A percentile compares a stretch with the other conserved stretches of the same genome.
Conservation (phyloP, 1,284 basidiomycete genomes). For the Phellinidium pouzarii region DNA sequence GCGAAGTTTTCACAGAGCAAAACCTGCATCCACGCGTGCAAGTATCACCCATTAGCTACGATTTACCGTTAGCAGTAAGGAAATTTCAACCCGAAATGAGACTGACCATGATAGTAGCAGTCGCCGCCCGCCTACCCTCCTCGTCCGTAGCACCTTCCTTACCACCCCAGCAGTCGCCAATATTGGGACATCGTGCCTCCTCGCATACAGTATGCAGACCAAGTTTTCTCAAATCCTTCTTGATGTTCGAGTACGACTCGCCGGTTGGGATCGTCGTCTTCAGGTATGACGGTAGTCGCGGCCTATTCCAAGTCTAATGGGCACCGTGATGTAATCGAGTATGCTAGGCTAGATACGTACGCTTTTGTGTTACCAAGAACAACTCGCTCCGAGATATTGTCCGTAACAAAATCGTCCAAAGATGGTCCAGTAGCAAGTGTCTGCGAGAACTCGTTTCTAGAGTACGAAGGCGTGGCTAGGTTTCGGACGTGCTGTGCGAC, state of each 20-base stretch:
- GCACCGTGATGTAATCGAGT: neutral
- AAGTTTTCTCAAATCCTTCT: slow-evolving; percentile 90
- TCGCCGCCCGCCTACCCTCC: slow-evolving; percentile 79
- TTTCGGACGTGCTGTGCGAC: slow-evolving; percentile 30
- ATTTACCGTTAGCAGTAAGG: slow-evolving; percentile 1
- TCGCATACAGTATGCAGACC: slow-evolving; percentile 96
- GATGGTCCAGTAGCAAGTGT: slow-evolving; percentile 67
- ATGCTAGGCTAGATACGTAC: slow-evolving; percentile 37
- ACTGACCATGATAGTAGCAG: slow-evolving; percentile 97
- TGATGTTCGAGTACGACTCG: slow-evolving; percentile 85
- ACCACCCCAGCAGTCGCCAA: slow-evolving; percentile 99
- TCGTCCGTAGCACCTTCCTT: slow-evolving; percentile 65
- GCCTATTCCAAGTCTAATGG: slow-evolving; percentile 39
- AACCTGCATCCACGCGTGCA: slow-evolving; percentile 98
- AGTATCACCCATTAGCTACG: slow-evolving; percentile 98
- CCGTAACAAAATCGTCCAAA: slow-evolving; percentile 82
- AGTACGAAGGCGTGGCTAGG: slow-evolving; percentile 40
- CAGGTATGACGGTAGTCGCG: slow-evolving; percentile 84
- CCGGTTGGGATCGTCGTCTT: slow-evolving; percentile 94
- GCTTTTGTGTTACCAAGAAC: slow-evolving; percentile 74
- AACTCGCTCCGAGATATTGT: slow-evolving; percentile 54
- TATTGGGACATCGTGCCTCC: slow-evolving; percentile 98
- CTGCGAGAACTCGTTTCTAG: slow-evolving; percentile 45
- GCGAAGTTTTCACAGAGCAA: slow-evolving; percentile 95
- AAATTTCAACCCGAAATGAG: slow-evolving; percentile 1